These are phyloP conservation scores for Orbilia oligospora DNA, from an alignment of 2,329 filamentous ascomycete species.

Conservation along the genomic window DNA sequence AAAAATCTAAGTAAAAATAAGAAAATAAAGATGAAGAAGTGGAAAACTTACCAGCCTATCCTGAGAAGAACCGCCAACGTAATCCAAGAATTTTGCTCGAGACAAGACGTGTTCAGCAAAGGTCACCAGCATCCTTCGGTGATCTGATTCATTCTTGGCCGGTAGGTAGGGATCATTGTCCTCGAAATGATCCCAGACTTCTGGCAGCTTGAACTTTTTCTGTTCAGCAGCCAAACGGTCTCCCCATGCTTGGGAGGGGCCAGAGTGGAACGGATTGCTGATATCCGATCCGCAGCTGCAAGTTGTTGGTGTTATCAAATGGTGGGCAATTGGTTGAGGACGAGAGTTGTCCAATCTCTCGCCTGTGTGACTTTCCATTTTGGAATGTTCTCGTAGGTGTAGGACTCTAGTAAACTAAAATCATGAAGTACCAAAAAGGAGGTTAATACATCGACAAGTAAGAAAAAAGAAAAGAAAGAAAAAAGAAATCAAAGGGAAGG, in stretches of 20 bases:
- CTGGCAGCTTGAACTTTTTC: background rate
- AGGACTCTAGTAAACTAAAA: background rate
- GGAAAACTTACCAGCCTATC: constrained; percentile 27
- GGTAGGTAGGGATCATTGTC: constrained; percentile 42
- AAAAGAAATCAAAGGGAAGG: background rate
- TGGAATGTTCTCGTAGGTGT: background rate
- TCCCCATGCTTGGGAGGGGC: background rate
- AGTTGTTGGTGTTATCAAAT: background rate
- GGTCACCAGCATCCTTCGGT: constrained; percentile 25
- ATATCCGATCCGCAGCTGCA: background rate
- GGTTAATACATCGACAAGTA: background rate
- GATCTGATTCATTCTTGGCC: constrained; percentile 11
- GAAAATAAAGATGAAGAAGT: background rate
- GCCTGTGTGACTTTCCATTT: background rate
- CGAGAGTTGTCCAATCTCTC: background rate
- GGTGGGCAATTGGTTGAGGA: background rate
- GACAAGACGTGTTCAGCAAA: constrained; percentile 46
- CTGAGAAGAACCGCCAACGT: background rate
- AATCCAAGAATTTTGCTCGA: constrained; percentile 11
- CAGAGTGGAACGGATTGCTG: background rate
- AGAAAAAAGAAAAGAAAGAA: background rate
- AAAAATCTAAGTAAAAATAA: too few relatives aligned
- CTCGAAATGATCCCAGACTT: constrained; percentile 28
- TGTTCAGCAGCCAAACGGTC: background rate
- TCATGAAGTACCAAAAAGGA: too few relatives aligned